A percentile compares a stretch with the other conserved stretches of the same genome.
Evolutionary conservation across 805 yeast species (phyloP).

Genomic region (Pichia eremophila): DNA sequence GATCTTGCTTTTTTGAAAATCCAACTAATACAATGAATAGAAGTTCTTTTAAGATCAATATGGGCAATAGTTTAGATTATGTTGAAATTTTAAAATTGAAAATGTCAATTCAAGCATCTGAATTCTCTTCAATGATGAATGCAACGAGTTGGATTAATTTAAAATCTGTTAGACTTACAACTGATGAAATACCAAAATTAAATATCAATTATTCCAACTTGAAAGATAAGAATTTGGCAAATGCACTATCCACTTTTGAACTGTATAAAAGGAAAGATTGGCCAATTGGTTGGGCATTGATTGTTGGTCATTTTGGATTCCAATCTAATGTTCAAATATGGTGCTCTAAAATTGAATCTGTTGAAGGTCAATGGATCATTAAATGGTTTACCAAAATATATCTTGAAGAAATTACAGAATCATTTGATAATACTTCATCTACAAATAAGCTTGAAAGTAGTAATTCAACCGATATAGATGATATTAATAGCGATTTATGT

Average conservation of each 20-base stretch:
- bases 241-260: slow-evolving; percentile 17
- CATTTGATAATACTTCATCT: background rate
- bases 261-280: slow-evolving; percentile 43
- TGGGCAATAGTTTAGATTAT: slow-evolving; percentile 19
- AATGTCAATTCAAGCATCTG: slow-evolving; percentile 38
- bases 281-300: slow-evolving; percentile 50
- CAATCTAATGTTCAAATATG: slow-evolving; percentile 37
- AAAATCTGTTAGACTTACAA: slow-evolving; percentile 40
- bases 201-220: slow-evolving; percentile 25
- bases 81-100: slow-evolving; percentile 36
- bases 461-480: background rate
- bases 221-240: slow-evolving; percentile 14
- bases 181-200: slow-evolving; percentile 37
- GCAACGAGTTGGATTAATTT: slow-evolving; percentile 66
- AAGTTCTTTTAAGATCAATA: slow-evolving; percentile 25
- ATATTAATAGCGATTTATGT: background rate
- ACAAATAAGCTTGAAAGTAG: background rate
- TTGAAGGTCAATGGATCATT: slow-evolving; percentile 46
- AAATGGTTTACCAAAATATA: slow-evolving; percentile 35
- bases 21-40: slow-evolving; percentile 31
- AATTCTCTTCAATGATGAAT: slow-evolving; percentile 44
- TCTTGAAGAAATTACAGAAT: slow-evolving; percentile 6
- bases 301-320: slow-evolving; percentile 29
- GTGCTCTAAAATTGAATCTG: slow-evolving; percentile 41
- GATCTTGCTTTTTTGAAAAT: slow-evolving; percentile 36